Evolutionary conservation across 2,329 filamentous ascomycete genomes (phyloP), one percentile per base, ranked within the genome.

Genomic region (Pestalotiopsis sp.): DNA sequence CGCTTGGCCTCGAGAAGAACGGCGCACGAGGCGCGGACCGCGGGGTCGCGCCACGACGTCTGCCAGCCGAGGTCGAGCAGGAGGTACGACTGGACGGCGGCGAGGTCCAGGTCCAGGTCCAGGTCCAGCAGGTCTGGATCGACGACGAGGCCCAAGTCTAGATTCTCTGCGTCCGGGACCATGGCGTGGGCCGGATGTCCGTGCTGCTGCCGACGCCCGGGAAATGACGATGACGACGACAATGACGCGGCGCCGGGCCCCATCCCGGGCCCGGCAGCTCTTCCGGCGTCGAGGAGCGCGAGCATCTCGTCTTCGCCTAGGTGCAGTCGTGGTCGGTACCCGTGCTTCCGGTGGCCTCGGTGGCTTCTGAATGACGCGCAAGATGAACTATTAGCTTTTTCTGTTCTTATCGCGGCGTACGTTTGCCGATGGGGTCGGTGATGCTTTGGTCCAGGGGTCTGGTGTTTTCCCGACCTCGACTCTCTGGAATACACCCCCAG

Each of bases 11-110:
- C 7, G 9, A 66, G 64, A 31, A 66, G 56, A 4, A 17, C 27
- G 14, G n/a, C 49, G 64, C 64, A 59, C 14, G 25, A 17, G n/a
- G 14, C 23, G 45, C 41, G 45, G n/a, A 66, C n/a, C 17, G 52
- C 20, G 11, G 11, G 31, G 45, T 66, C 64, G 52, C 13, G 64
- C 64, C 64, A 66, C 25, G 25, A 23, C 9, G 31, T 66, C 56
- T 66, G 41, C 52, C 56, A 60, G 17, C 64, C 64, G 25, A 66
- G 27, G 36, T 66, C 64, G n/a, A 66, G 64, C 20, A 66, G 56
- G 17, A 66, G 56, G 56, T 58, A 45, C 52, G 64, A 66, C 6
- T 56, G 25, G n/a, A 66, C 27, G 25, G 25, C 23, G 9, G n/a
- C 27, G 23, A 58, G 17, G 45, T 20, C 25, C 12, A 38, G 27